A percentile compares a stretch with the other conserved stretches of the same genome.
Evolutionary conservation across 352 stramenopile genomes (phyloP).

Genomic region (Phytophthora sojae): DNA sequence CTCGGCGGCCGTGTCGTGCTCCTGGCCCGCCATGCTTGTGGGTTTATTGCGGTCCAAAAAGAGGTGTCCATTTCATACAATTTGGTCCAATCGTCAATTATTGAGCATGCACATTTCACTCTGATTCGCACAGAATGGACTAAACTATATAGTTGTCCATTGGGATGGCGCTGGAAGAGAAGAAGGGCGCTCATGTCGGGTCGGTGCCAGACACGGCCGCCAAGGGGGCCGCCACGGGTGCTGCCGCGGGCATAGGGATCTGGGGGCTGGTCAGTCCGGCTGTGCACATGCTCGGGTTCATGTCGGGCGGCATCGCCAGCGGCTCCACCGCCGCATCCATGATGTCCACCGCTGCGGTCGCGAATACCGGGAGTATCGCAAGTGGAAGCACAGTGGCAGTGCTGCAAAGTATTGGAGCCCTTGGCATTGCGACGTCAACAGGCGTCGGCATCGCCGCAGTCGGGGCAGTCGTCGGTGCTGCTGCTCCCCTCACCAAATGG

Average conservation of each 20-base stretch:
- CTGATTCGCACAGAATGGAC: no score
- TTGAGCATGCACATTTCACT: no score
- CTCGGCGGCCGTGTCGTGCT: neutral
- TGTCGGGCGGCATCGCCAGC: slow-evolving; percentile 38
- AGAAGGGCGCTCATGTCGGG: neutral
- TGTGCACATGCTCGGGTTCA: slow-evolving; percentile 41
- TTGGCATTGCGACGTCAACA: neutral
- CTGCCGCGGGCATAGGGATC: slow-evolving; percentile 1
- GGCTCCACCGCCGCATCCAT: slow-evolving; percentile 45
- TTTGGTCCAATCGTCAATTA: no score
- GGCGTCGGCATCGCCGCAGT: neutral
- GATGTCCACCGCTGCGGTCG: slow-evolving; percentile 56
- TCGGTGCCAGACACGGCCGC: neutral
- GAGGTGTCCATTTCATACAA: no score
- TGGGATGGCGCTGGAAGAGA: neutral
- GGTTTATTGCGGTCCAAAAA: no score
- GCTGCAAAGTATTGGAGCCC: slow-evolving; percentile 47
- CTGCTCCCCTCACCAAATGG: neutral
- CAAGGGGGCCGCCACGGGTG: neutral
- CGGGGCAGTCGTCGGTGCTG: neutral
- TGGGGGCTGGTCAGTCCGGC: slow-evolving; percentile 12
- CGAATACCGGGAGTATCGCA: slow-evolving; percentile 45
- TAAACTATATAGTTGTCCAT: no score
- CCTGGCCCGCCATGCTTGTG: neutral
- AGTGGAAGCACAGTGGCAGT: slow-evolving; percentile 43